Evolutionary conservation across 345 rosid species (phyloP).

Genomic region (Kandelia obovata): DNA sequence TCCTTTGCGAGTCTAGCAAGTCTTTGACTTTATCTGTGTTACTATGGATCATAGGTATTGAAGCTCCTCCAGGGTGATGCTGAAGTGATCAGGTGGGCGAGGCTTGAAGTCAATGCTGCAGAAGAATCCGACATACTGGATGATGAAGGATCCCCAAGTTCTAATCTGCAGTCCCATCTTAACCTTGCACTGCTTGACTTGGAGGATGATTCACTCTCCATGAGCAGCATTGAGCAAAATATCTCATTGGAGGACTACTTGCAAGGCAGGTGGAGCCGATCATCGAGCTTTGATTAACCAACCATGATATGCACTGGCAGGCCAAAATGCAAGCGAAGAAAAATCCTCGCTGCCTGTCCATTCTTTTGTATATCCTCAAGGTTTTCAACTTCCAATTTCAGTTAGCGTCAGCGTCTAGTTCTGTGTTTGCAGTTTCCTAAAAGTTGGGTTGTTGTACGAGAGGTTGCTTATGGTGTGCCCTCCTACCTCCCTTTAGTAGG

Average conservation of each 20-base stretch:
- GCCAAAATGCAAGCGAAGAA: constrained; percentile 2
- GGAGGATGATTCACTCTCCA: constrained; percentile 29
- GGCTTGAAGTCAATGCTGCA: constrained; percentile 9
- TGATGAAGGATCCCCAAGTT: constrained; percentile 11
- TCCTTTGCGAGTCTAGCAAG: neutral
- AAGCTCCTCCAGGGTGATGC: constrained; percentile 31
- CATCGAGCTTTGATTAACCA: constrained; percentile 80
- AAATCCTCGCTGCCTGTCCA: neutral
- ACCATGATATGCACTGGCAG: constrained; percentile 4
- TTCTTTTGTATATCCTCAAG: constrained; percentile 6
- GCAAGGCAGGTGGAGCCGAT: constrained; percentile 82
- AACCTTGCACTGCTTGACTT: constrained; percentile 35
- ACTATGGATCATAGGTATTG: constrained; percentile 10
- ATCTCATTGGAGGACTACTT: constrained; percentile 41
- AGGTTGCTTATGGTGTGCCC: constrained; percentile 70
- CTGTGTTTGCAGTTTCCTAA: constrained; percentile 10
- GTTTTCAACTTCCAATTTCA: constrained; percentile 1
- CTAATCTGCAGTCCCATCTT: constrained; percentile 23
- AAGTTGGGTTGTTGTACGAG: constrained; percentile 58
- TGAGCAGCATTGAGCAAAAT: constrained; percentile 38
- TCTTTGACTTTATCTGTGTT: neutral
- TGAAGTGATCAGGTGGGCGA: constrained; percentile 29
- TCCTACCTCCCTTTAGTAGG: constrained; percentile 52
- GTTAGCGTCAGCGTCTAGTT: neutral
- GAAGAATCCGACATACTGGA: constrained; percentile 21